phyloP scores from a whole-genome alignment of 2,329 filamentous ascomycete genomes.

The Xylaria multiplex region DNA sequence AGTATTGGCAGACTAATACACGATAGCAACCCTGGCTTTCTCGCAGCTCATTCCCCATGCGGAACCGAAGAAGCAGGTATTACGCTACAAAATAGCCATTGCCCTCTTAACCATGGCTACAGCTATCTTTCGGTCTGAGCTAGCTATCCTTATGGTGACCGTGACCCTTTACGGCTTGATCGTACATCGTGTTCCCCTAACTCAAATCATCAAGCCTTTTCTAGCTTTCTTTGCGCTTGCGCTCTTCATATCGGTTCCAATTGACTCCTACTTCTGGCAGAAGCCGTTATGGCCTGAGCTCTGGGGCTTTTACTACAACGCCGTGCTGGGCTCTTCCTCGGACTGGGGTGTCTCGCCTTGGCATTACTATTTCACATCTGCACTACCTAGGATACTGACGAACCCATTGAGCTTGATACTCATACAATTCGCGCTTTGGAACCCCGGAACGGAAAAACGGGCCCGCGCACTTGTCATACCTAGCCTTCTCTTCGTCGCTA shows the following conservation, averaged over 20 bases:
- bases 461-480: constrained; percentile 69
- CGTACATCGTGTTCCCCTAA: constrained; percentile 38
- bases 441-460: constrained; percentile 56
- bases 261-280: constrained; percentile 97
- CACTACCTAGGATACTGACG: constrained; percentile 82
- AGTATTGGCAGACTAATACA: constrained; percentile 13
- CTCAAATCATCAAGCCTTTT: constrained; percentile 71
- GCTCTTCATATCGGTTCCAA: constrained; percentile 73
- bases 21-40: constrained; percentile 72
- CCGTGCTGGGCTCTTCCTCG: constrained; percentile 81
- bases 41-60: constrained; percentile 57
- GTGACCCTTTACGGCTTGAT: constrained; percentile 73
- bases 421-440: constrained; percentile 61
- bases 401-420: constrained; percentile 78
- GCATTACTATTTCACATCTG: constrained; percentile 85
- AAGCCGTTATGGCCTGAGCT: constrained; percentile 89
- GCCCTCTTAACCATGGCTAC: constrained; percentile 82
- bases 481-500: constrained; percentile 73
- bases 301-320: constrained; percentile 90
- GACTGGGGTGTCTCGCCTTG: constrained; percentile 89
- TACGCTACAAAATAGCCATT: constrained; percentile 71
- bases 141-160: constrained; percentile 80
- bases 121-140: constrained; percentile 87
- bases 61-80: constrained; percentile 46
- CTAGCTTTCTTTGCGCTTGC: constrained; percentile 72